phyloP scores from a whole-genome alignment of 352 stramenopile species.

The Phytophthora ohioensis region DNA sequence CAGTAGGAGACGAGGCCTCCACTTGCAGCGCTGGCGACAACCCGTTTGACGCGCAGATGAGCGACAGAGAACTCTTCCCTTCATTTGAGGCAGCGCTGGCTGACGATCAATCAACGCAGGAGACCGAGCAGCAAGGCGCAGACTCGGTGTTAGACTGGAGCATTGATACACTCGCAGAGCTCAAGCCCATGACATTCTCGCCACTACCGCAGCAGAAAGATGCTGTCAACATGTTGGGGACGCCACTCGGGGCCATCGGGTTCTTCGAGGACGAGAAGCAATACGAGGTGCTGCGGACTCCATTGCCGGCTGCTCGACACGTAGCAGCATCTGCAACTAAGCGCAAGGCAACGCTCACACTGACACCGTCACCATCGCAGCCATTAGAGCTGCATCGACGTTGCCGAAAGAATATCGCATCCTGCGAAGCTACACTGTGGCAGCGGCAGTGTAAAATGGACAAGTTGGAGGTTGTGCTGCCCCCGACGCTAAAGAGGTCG shows the following conservation, averaged over 20 bases:
- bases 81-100: constrained; percentile 55
- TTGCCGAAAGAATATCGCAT: constrained; percentile 50
- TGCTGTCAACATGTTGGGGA: background rate
- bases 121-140: constrained; percentile 3
- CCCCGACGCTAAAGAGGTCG: constrained; percentile 18
- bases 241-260: constrained; percentile 10
- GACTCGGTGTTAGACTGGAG: constrained; percentile 60
- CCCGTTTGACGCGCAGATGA: constrained; percentile 57
- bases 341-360: constrained; percentile 6
- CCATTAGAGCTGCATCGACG: constrained; percentile 48
- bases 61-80: constrained; percentile 59
- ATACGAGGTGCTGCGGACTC: constrained; percentile 58
- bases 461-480: constrained; percentile 37
- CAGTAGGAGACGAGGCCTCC: constrained; percentile 7
- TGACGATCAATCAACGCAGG: constrained; percentile 4
- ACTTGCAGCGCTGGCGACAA: constrained; percentile 18
- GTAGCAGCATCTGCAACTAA: background rate
- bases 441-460: constrained; percentile 55
- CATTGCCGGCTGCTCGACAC: constrained; percentile 14
- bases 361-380: constrained; percentile 11
- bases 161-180: constrained; percentile 73
- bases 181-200: constrained; percentile 63
- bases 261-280: constrained; percentile 70
- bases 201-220: constrained; percentile 51
- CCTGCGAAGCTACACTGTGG: constrained; percentile 47